phyloP scores from a whole-genome alignment of 2,329 filamentous ascomycete species.

The Xylaria sp. region DNA sequence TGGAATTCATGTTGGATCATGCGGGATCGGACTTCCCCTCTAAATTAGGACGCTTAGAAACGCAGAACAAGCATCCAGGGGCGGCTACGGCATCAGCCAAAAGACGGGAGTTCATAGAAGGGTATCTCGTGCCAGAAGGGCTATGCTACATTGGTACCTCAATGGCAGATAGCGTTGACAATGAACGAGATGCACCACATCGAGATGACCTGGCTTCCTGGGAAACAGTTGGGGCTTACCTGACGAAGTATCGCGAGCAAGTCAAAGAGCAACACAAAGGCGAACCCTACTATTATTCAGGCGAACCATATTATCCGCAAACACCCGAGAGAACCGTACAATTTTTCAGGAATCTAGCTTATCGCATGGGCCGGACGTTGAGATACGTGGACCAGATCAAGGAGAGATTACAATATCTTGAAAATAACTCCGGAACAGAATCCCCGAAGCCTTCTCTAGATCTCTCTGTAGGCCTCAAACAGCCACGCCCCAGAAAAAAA shows the following conservation, averaged over 20 bases:
- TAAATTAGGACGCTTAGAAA: constrained; percentile 34
- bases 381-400: constrained; percentile 42
- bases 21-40: constrained; percentile 27
- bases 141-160: constrained; percentile 18
- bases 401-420: constrained; percentile 39
- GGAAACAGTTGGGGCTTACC: constrained; percentile 38
- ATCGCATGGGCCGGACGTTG: constrained; percentile 55
- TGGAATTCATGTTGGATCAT: constrained; percentile 39
- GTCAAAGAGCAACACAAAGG: constrained; percentile 8
- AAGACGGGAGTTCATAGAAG: constrained; percentile 34
- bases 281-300: constrained; percentile 6
- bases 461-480: constrained; percentile 31
- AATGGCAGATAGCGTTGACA: constrained; percentile 18
- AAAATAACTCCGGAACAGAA: background rate
- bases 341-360: constrained; percentile 53
- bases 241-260: constrained; percentile 23
- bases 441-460: constrained; percentile 22
- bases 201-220: constrained; percentile 46
- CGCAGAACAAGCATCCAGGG: background rate
- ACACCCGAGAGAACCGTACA: constrained; percentile 45
- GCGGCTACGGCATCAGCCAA: background rate
- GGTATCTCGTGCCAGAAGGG: constrained; percentile 35
- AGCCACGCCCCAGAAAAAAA: constrained; percentile 28
- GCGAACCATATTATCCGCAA: constrained; percentile 25
- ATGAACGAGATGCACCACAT: constrained; percentile 38